Percentiles rank a stretch among this genome's conserved stretches.
phyloP scores from a whole-genome alignment of 2,329 filamentous ascomycete genomes.

The Amauroascus verrucosus region DNA sequence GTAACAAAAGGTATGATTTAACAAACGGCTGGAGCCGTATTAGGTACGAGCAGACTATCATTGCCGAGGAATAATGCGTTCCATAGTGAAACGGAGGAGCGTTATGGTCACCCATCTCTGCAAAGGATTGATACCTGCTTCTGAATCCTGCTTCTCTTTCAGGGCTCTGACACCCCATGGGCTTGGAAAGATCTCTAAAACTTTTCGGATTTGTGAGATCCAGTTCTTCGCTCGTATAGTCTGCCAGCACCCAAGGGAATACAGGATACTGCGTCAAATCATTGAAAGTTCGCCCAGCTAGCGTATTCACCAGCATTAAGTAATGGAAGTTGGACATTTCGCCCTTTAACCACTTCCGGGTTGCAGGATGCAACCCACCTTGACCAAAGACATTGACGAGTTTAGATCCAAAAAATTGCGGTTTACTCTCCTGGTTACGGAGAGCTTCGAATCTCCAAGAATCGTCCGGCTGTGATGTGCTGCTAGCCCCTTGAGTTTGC shows the following conservation, averaged over 20 bases:
- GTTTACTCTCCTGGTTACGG: slow-evolving; percentile 53
- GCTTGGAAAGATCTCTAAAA: slow-evolving; percentile 86
- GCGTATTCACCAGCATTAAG: slow-evolving; percentile 94
- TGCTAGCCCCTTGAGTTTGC: slow-evolving; percentile 60
- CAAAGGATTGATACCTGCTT: slow-evolving; percentile 75
- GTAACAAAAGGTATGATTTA: slow-evolving; percentile 84
- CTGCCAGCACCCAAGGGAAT: slow-evolving; percentile 92
- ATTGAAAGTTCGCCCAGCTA: slow-evolving; percentile 95
- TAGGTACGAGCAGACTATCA: slow-evolving; percentile 95
- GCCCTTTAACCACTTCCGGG: slow-evolving; percentile 80
- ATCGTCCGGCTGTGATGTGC: slow-evolving; percentile 69
- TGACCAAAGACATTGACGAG: slow-evolving; percentile 89
- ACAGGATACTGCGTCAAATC: slow-evolving; percentile 97
- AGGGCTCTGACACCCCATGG: slow-evolving; percentile 83
- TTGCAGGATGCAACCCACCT: slow-evolving; percentile 69
- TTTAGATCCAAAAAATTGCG: slow-evolving; percentile 67
- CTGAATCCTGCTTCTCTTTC: slow-evolving; percentile 67
- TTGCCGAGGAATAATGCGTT: slow-evolving; percentile 96
- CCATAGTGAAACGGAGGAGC: slow-evolving; percentile 88
- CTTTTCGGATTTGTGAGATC: slow-evolving; percentile 73
- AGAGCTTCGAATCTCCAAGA: slow-evolving; percentile 84
- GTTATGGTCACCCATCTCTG: slow-evolving; percentile 71
- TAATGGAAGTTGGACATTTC: slow-evolving; percentile 99
- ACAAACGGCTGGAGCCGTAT: slow-evolving; percentile 94
- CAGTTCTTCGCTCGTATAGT: slow-evolving; percentile 88